Evolutionary conservation across 495 filamentous ascomycete genomes (phyloP).

Genomic region (Articulospora tetracladia): DNA sequence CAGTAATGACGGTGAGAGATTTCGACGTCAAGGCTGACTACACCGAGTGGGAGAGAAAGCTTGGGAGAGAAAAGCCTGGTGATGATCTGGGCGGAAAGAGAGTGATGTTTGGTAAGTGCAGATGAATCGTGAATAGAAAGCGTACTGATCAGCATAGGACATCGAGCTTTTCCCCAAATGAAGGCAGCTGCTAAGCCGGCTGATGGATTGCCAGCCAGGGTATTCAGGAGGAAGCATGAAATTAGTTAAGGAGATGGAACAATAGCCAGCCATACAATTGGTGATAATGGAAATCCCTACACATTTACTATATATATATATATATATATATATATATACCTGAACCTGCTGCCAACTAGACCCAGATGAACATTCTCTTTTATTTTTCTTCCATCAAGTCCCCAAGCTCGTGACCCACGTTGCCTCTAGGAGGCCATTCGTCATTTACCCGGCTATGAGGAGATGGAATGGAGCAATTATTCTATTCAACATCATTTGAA

Average conservation of each 20-base stretch:
- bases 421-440: too few relatives aligned
- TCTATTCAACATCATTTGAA: too few relatives aligned
- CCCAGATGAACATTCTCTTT: too few relatives aligned
- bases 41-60: conserved; percentile 33
- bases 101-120: conserved; percentile 11
- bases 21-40: conserved; percentile 46
- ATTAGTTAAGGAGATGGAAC: not conserved
- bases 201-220: conserved; percentile 17
- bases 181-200: conserved; percentile 11
- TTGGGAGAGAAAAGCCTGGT: conserved; percentile 4
- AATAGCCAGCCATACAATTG: not conserved
- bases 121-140: not conserved
- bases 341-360: too few relatives aligned
- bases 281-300: too few relatives aligned
- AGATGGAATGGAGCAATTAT: too few relatives aligned
- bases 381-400: too few relatives aligned
- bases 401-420: too few relatives aligned
- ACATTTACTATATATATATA: too few relatives aligned
- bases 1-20: conserved; percentile 40
- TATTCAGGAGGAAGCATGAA: not conserved
- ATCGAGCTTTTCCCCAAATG: conserved; percentile 14
- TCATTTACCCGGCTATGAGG: too few relatives aligned
- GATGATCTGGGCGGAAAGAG: conserved; percentile 7
- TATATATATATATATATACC: too few relatives aligned
- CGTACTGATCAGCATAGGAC: not conserved